Conservation (phyloP, 352 stramenopile genomes). For the Phytophthora kernoviae region DNA sequence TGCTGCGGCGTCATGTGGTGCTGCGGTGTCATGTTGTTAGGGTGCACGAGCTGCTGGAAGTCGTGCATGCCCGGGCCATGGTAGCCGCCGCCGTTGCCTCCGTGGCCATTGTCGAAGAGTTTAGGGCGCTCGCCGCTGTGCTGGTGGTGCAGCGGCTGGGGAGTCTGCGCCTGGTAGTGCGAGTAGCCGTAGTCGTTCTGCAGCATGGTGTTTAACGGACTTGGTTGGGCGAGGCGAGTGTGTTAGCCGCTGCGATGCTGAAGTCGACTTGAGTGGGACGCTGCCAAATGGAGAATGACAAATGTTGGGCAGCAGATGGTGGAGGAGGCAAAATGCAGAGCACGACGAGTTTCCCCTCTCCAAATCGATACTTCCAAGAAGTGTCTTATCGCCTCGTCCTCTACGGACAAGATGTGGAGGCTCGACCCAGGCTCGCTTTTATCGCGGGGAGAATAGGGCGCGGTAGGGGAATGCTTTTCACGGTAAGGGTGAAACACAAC, state of each 20-base stretch:
- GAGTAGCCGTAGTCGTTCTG: conserved; percentile 76
- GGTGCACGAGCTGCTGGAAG: conserved; percentile 48
- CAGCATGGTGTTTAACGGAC: conserved; percentile 41
- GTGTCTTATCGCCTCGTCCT: conserved; percentile 40
- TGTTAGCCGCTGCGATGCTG: background rate
- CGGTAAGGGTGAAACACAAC: background rate
- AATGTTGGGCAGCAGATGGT: conserved; percentile 64
- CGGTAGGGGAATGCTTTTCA: background rate
- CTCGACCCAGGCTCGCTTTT: background rate
- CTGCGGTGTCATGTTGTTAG: conserved; percentile 42
- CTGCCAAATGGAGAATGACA: conserved; percentile 82
- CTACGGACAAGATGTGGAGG: conserved; percentile 41
- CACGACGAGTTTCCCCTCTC: no score
- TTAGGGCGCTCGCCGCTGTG: conserved; percentile 67
- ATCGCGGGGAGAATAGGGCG: background rate
- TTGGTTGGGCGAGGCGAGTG: conserved; percentile 1
- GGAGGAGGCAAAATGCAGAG: conserved; percentile 2
- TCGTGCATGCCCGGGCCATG: conserved; percentile 43
- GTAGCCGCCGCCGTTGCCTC: conserved; percentile 19
- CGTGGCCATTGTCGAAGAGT: conserved; percentile 52
- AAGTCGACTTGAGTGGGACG: conserved; percentile 24
- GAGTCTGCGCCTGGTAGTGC: conserved; percentile 38
- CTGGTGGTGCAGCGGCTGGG: conserved; percentile 41
- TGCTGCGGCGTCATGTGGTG: conserved; percentile 56
- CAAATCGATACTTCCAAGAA: conserved; percentile 2